Evolutionary conservation across 768 basidiomycete genomes (phyloP).

Genomic region (Antrodiella citrinella): DNA sequence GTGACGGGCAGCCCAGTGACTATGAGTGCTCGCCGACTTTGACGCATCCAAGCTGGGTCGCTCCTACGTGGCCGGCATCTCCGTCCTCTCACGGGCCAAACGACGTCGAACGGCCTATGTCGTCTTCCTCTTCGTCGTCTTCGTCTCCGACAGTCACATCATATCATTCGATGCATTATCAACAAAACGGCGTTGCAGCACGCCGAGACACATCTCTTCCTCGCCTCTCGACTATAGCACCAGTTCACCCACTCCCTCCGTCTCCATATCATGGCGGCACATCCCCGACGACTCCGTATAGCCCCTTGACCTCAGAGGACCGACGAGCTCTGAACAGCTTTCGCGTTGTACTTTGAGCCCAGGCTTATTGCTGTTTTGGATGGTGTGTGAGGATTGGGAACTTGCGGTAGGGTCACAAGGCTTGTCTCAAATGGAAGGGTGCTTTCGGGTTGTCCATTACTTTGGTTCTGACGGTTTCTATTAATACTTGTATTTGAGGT

Average conservation of each 20-base stretch:
- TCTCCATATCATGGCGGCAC: neutral
- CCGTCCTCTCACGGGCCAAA: conserved; percentile 1
- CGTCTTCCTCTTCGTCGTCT: conserved; percentile 12
- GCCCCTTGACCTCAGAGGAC: conserved; percentile 26
- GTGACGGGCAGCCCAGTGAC: conserved; percentile 15
- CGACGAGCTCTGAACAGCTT: conserved; percentile 27
- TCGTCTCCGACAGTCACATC: conserved; percentile 5
- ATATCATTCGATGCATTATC: conserved; percentile 3
- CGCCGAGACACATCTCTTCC: conserved; percentile 14
- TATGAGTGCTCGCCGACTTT: conserved; percentile 13
- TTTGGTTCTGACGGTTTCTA: neutral
- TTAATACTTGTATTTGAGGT: no score
- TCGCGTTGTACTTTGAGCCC: conserved; percentile 25
- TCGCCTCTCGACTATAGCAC: conserved; percentile 20
- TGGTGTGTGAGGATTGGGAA: no score
- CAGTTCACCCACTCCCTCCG: conserved; percentile 14
- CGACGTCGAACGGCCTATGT: conserved; percentile 1
- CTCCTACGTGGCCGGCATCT: conserved; percentile 14
- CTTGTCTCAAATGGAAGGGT: neutral
- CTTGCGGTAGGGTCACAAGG: neutral
- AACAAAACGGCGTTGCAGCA: neutral
- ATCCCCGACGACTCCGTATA: conserved; percentile 15
- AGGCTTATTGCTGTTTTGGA: no score
- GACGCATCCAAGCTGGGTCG: conserved; percentile 14
- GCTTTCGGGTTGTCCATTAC: neutral